Base-by-base conservation (phyloP, 257 asterid species). In the Leonotis leonurus region DNA sequence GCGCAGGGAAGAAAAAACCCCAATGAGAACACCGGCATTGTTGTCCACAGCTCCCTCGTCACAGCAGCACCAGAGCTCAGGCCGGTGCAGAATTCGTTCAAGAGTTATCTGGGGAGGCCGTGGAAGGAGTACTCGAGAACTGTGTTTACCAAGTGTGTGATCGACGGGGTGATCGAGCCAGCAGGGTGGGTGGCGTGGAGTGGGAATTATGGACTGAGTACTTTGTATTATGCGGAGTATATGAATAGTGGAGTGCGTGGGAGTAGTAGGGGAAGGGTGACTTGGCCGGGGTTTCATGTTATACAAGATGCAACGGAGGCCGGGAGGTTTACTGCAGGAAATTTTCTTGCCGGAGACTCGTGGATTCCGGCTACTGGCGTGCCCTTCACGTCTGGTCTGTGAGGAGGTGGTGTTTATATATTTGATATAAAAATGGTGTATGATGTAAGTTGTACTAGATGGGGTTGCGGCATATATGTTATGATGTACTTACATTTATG, bases 181-280 rank as follows among this genome's bases (percentile, higher is more conserved):
- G 74, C 69, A 2, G 90, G 94, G 5, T 85, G 94, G 94, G 51
- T 73, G 2, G 73, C 80, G 6, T 85, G 89, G 94, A 74, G 69
- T 33, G 90, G 88, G 0, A 48, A 20, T 7, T 83, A 74, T 61
- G 86, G 61, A 6, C 27, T 85, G 3, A 54, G 24, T 2, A 85
- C 81, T 14, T 30, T 85, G n/a, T 85, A 80, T n/a, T 85, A 78
- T 51, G 91, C 79, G 0, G 91, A 84, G 44, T 84, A 76, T 14
- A 60, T 73, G 81, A 84, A 84, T 27, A 16, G 52, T 0, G 92
- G 92, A 10, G 32, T 37, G 2, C 88, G 92, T 35, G 81, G 86
- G 3, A 36, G 21, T 7, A 73, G 77, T 0, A 26, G 51, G 5
- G 70, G 80, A 55, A 72, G 94, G 71, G 85, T 80, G 11, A 85